Conservation (phyloP, 2,329 filamentous ascomycete species). For the Penicillium decumbens region DNA sequence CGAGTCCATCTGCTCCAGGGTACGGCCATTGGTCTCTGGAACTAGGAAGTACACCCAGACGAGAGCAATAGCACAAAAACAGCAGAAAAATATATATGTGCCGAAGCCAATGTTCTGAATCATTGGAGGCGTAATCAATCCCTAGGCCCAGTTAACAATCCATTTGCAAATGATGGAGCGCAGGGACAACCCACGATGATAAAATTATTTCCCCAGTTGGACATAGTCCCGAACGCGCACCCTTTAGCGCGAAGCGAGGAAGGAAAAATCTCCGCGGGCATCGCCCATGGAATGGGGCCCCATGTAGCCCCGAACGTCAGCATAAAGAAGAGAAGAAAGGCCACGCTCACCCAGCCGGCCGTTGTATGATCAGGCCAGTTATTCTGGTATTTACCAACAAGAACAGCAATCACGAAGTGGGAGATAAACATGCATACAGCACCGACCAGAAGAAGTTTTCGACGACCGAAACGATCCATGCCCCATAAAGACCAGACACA, state of each 20-base stretch:
- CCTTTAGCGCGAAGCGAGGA: conserved; percentile 35
- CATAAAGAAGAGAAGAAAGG: conserved; percentile 16
- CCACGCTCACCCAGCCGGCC: conserved; percentile 19
- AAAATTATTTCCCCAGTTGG: conserved; percentile 9
- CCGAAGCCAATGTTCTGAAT: too few relatives aligned
- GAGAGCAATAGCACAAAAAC: too few relatives aligned
- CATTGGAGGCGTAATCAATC: too few relatives aligned
- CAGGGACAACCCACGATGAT: too few relatives aligned
- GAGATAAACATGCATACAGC: conserved; percentile 24
- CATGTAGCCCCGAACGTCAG: conserved; percentile 26
- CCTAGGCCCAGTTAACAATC: too few relatives aligned
- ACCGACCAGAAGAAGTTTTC: conserved; percentile 28
- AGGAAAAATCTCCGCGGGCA: conserved; percentile 38
- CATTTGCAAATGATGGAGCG: too few relatives aligned
- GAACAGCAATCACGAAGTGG: conserved; percentile 28
- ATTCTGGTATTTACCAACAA: conserved; percentile 17
- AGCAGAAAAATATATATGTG: too few relatives aligned
- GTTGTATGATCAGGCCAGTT: conserved; percentile 19
- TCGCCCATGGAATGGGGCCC: conserved; percentile 34
- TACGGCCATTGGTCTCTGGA: too few relatives aligned
- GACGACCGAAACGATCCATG: conserved; percentile 32
- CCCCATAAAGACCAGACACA: conserved; percentile 21
- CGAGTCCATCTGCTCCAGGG: too few relatives aligned
- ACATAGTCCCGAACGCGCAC: conserved; percentile 36
- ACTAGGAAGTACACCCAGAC: too few relatives aligned